Base-by-base conservation (phyloP, 1,139 yeast genomes). In the Taphrina communis region DNA sequence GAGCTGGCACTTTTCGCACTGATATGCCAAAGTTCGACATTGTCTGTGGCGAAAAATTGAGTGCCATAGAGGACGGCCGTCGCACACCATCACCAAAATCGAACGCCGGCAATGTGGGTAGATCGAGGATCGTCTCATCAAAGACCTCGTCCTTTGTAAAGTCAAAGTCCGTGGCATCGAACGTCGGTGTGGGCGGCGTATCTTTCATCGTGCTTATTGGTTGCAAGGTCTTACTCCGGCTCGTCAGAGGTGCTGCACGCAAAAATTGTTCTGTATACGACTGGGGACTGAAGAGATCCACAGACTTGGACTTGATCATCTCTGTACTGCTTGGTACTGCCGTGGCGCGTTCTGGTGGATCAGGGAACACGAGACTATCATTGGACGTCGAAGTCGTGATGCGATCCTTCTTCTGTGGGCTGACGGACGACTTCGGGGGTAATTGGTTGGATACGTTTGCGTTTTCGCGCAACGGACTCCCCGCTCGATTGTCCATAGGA, bases 81-180 rank as follows among this genome's bases (percentile, higher is more conserved):
- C 59, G 67, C 8, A 53, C 55, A 17, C 67, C 67, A 19, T 63
- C 67, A 11, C 67, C 67, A 36, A 63, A 63, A 38, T 57, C 59
- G 12, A 63, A 55, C 4, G 67, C 67, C 9, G 67, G 67, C 21
- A 63, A 48, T 17, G 59, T 56, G 17, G 67, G 67, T 36, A 63
- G 42, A 41, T 63, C 67, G 12, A 63, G 14, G 19, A 53, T 35
- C 6, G 42, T 44, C 44, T 55, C 67, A 19, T 63, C 67, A 44
- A 63, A 63, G 17, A 46, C 41, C 17, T 55, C 55, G 25, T 63
- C 61, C 21, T 55, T 53, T 36, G 65, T 60, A 51, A 51, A 60
- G 65, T 60, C 65, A 25, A 60, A 38, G n/a, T 51, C 66, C 12
- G 50, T 35, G 11, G 58, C 42, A 14, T 36, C 56, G 17, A 35